Evolutionary conservation across 208 protist species (phyloP).

Genomic region (Leishmania mexicana): DNA sequence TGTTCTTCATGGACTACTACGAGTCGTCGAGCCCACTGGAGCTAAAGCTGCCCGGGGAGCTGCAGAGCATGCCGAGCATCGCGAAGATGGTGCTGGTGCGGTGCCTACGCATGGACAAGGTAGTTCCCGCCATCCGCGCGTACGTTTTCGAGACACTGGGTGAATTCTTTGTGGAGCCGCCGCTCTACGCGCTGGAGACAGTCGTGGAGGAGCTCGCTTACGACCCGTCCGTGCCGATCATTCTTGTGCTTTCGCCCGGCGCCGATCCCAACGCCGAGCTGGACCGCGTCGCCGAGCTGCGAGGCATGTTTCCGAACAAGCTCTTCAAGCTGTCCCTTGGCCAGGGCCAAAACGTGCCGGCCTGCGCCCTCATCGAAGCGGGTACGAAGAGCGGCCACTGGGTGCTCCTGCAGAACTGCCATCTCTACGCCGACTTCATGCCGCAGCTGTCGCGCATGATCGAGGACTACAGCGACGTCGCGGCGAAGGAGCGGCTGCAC

Average conservation of each 20-base stretch:
- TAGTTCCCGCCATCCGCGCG: conserved; percentile 92
- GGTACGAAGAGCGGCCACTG: conserved; percentile 90
- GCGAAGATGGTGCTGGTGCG: conserved; percentile 94
- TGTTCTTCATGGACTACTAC: conserved; percentile 83
- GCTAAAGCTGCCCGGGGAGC: conserved; percentile 70
- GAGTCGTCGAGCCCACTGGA: conserved; percentile 85
- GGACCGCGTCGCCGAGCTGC: conserved; percentile 93
- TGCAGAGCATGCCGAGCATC: conserved; percentile 65
- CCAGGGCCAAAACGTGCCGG: conserved; percentile 94
- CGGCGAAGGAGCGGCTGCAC: conserved; percentile 91
- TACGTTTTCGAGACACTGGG: conserved; percentile 90
- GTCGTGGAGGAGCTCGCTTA: conserved; percentile 89
- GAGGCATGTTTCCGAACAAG: conserved; percentile 78
- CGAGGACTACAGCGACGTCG: conserved; percentile 90
- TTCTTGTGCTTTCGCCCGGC: conserved; percentile 97
- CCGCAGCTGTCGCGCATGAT: conserved; percentile 92
- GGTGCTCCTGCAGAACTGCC: conserved; percentile 97
- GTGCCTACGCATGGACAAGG: conserved; percentile 96
- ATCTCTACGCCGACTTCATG: conserved; percentile 96
- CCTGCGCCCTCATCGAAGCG: conserved; percentile 90
- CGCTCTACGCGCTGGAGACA: conserved; percentile 94
- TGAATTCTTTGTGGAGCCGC: conserved; percentile 90
- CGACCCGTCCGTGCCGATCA: conserved; percentile 92
- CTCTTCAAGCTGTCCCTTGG: conserved; percentile 95
- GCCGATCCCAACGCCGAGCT: conserved; percentile 96